These are phyloP conservation scores for Phytophthora pinifolia DNA, from an alignment of 352 stramenopile species.

Conservation along the genomic window DNA sequence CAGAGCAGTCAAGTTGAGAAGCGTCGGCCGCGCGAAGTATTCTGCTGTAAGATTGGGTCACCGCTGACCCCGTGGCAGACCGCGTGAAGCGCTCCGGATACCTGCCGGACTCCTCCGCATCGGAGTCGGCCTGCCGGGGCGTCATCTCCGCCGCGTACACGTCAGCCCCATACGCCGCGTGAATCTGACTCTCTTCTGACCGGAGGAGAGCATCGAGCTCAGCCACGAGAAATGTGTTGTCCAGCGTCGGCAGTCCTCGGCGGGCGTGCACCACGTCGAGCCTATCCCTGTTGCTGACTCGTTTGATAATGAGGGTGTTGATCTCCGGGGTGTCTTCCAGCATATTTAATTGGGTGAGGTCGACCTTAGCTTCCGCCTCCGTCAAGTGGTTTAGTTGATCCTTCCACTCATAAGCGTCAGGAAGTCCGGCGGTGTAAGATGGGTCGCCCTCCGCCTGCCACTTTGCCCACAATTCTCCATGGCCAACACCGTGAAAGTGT, in stretches of 20 bases:
- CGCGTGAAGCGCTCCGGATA: no score
- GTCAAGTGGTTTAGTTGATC: not conserved
- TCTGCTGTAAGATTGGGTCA: not conserved
- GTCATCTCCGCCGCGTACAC: not conserved
- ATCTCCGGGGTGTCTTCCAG: not conserved
- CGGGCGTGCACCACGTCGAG: conserved; percentile 1
- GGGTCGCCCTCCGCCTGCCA: conserved; percentile 7
- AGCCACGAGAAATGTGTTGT: not conserved
- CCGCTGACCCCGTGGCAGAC: no score
- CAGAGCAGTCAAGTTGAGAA: no score
- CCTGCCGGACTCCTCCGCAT: no score
- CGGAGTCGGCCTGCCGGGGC: no score
- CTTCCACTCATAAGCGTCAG: not conserved
- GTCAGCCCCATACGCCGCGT: not conserved
- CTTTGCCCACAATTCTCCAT: not conserved
- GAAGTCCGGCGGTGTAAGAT: not conserved
- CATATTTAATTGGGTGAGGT: not conserved
- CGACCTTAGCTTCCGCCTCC: not conserved
- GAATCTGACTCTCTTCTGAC: not conserved
- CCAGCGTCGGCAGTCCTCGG: not conserved
- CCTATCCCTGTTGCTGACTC: not conserved
- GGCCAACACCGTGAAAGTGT: conserved; percentile 7
- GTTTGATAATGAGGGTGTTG: not conserved
- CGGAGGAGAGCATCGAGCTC: not conserved
- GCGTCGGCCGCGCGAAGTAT: not conserved